Conservation (phyloP, 164 flowering plant genomes). For the Stephania japonica region DNA sequence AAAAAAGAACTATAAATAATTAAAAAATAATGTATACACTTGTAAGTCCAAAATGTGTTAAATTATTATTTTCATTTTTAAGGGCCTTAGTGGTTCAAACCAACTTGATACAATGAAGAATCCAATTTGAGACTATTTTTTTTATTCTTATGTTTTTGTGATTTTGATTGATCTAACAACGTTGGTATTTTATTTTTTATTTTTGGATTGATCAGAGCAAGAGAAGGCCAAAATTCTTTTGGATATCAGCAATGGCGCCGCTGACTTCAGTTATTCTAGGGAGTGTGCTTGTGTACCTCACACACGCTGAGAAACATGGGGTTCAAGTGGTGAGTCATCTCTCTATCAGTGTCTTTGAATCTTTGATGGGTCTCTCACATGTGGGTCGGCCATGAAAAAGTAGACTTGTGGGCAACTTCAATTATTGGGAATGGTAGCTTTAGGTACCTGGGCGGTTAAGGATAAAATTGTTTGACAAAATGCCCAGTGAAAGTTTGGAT, state of each 20-base stretch:
- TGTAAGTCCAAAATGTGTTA: no score
- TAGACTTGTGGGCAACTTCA: not conserved
- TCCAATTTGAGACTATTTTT: no score
- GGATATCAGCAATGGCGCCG: conserved; percentile 81
- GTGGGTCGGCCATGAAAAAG: not conserved
- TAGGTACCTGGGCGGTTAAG: not conserved
- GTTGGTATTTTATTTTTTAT: not conserved
- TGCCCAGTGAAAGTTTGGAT: not conserved
- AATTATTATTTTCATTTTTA: no score
- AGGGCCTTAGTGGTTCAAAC: no score
- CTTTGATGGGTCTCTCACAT: not conserved
- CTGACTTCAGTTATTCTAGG: conserved; percentile 63
- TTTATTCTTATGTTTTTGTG: not conserved
- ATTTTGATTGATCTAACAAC: not conserved
- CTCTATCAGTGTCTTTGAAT: not conserved
- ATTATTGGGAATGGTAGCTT: not conserved
- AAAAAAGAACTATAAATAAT: no score
- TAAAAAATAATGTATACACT: no score
- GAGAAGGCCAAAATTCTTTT: conserved; percentile 51
- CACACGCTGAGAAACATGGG: conserved; percentile 75
- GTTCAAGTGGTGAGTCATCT: conserved; percentile 66
- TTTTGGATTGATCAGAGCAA: conserved; percentile 42
- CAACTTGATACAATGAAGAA: no score
- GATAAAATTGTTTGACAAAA: not conserved
- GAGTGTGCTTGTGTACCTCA: conserved; percentile 64